These are phyloP conservation scores for Cicer pinnatifidum DNA, from an alignment of 306 rosid species.

Conservation along the genomic window DNA sequence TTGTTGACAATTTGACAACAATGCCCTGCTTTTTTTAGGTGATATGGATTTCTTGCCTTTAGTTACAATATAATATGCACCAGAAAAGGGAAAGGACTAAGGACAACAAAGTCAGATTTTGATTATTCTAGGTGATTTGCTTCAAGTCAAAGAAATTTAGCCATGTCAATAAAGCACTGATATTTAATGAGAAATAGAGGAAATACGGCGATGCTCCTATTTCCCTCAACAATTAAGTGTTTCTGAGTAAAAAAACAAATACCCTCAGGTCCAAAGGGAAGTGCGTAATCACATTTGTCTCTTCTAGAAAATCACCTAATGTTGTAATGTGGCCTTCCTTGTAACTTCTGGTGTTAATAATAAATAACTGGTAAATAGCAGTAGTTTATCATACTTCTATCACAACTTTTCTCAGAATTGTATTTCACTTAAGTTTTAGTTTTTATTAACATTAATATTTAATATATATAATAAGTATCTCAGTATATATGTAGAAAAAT, in stretches of 20 bases:
- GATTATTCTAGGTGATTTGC: not conserved
- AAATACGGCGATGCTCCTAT: not conserved
- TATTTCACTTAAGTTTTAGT: not conserved
- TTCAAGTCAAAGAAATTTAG: not conserved
- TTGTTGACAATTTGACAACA: not conserved
- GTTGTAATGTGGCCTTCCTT: not conserved
- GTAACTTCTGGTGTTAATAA: conserved; percentile 17
- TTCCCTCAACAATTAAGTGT: conserved; percentile 15
- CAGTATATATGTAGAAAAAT: not conserved
- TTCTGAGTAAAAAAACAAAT: not conserved
- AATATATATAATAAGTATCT: not conserved
- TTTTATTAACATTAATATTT: conserved; percentile 19
- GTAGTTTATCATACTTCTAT: conserved; percentile 15
- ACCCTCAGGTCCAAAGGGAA: conserved; percentile 4
- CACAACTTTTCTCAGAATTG: conserved; percentile 3
- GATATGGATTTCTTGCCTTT: conserved; percentile 22
- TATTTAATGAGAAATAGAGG: not conserved
- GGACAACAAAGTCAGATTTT: conserved; percentile 8
- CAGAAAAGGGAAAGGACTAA: not conserved
- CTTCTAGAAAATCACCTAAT: not conserved
- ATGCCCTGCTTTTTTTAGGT: not conserved
- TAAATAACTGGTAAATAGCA: conserved; percentile 22
- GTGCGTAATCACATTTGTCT: not conserved
- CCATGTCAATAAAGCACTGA: not conserved
- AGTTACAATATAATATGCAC: conserved; percentile 20